Conservation (phyloP, 106 monocot species). For the Apostasia ramifera region DNA sequence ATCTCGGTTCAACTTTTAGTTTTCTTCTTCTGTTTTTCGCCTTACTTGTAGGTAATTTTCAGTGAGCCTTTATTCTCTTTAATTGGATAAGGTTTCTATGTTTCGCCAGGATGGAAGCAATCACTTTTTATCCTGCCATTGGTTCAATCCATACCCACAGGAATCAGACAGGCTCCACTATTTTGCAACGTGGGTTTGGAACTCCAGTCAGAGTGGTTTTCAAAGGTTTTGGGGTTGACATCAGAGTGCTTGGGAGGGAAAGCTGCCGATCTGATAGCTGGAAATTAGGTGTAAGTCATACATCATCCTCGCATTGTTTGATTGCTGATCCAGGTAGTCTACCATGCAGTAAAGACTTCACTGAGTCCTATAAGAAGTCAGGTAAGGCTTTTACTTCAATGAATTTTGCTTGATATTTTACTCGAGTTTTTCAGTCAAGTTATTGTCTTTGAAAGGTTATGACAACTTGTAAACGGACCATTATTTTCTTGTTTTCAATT, state of each 20-base stretch:
- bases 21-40: no score
- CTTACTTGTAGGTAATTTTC: background rate
- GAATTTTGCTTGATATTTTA: background rate
- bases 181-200: slow-evolving; percentile 7
- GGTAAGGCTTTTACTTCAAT: slow-evolving; percentile 24
- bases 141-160: slow-evolving; percentile 13
- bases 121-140: slow-evolving; percentile 19
- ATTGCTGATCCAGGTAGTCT: slow-evolving; percentile 36
- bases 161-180: background rate
- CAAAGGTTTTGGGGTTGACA: slow-evolving; percentile 19
- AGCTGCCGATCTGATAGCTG: slow-evolving; percentile 5
- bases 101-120: slow-evolving; percentile 27
- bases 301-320: slow-evolving; percentile 38
- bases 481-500: background rate
- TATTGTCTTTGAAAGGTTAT: background rate
- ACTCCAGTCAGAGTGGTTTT: slow-evolving; percentile 18
- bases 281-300: slow-evolving; percentile 28
- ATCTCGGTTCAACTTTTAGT: no score
- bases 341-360: slow-evolving; percentile 14
- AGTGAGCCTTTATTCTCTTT: background rate
- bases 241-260: slow-evolving; percentile 16
- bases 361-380: slow-evolving; percentile 48
- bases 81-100: background rate
- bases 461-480: background rate
- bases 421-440: background rate